These are phyloP conservation scores for Pleurotus djamor DNA, from an alignment of 768 basidiomycete species.

Conservation along the genomic window DNA sequence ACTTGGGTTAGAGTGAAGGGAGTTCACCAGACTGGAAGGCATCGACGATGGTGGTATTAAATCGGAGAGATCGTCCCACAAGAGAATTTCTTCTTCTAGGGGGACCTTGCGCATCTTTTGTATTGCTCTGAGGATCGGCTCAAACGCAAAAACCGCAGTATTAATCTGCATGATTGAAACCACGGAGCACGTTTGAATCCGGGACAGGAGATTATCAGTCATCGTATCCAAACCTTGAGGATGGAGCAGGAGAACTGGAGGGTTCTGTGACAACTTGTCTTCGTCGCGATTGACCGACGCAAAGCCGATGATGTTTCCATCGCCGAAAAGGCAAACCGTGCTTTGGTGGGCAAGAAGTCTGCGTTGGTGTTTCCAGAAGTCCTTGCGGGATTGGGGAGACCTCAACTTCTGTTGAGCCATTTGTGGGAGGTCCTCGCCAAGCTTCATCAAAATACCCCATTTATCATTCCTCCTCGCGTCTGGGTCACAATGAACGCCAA, in stretches of 20 bases:
- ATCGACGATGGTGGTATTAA: slow-evolving; percentile 9
- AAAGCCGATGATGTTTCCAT: slow-evolving; percentile 48
- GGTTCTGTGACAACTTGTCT: slow-evolving; percentile 40
- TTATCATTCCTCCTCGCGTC: slow-evolving; percentile 21
- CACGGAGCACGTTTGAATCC: slow-evolving; percentile 29
- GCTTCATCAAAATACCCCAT: slow-evolving; percentile 40
- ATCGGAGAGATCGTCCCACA: slow-evolving; percentile 39
- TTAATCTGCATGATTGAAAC: slow-evolving; percentile 56
- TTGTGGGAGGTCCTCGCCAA: slow-evolving; percentile 31
- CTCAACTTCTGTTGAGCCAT: slow-evolving; percentile 24
- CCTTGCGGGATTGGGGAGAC: slow-evolving; percentile 29
- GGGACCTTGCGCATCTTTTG: slow-evolving; percentile 44
- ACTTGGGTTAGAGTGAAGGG: slow-evolving; percentile 26
- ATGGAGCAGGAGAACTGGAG: slow-evolving; percentile 52
- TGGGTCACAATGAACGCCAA: slow-evolving; percentile 30
- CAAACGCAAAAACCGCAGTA: slow-evolving; percentile 60
- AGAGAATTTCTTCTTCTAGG: slow-evolving; percentile 47
- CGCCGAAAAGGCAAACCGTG: slow-evolving; percentile 47
- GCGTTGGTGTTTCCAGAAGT: slow-evolving; percentile 31
- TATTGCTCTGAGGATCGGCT: slow-evolving; percentile 58
- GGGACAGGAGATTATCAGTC: slow-evolving; percentile 30
- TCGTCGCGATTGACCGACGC: slow-evolving; percentile 55
- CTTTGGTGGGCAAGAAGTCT: slow-evolving; percentile 54
- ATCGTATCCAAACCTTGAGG: slow-evolving; percentile 41
- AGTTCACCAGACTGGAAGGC: slow-evolving; percentile 14